Evolutionary conservation across 345 rosid species (phyloP), one percentile per base, ranked within the genome.

Genomic region (Boechera stricta): DNA sequence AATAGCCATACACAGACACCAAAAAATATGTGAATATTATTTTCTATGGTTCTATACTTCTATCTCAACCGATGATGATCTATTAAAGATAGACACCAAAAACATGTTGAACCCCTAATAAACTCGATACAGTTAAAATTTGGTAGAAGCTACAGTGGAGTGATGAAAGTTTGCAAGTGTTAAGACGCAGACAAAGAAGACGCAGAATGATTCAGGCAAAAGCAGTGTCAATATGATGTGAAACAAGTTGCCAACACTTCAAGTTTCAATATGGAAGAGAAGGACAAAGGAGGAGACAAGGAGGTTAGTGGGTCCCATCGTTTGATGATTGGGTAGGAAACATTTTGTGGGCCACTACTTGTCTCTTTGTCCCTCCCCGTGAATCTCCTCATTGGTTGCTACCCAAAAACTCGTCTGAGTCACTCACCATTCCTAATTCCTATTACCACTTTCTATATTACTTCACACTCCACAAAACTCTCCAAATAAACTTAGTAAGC

Each of bases 291-390:
- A 56, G 48, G 75, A 75, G 80, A 82, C 82, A 73, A 35, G 58
- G 78, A 61, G 83, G 51, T 67, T 67, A 1, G 71, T 76, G 87
- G 87, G 57, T 28, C 87, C 86, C 79, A 53, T 36, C 28, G 11
- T 24, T 63, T 81, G 86, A 85, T 86, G 87, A 87, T 83, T 79
- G 72, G 87, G 86, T 74, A 72, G 87, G 85, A 82, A 83, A 86
- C 93, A 80, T 48, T 12, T 7, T 16, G 71, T 70, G 83, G 91
- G 77, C 33, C 85, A 82, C 67, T 47, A 26, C 77, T 51, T 86
- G 93, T 87, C 88, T 67, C 55, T 69, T 70, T 85, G 88, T 80
- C 90, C 38, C 53, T n/a, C 61, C 70, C 65, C 78, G 63, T 76
- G 74, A 66, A 10, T 66, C 74, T 72, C 15, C 74, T 72, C 77